Evolutionary conservation across 257 asterid species (phyloP).

Genomic region (Eucommia ulmoides): DNA sequence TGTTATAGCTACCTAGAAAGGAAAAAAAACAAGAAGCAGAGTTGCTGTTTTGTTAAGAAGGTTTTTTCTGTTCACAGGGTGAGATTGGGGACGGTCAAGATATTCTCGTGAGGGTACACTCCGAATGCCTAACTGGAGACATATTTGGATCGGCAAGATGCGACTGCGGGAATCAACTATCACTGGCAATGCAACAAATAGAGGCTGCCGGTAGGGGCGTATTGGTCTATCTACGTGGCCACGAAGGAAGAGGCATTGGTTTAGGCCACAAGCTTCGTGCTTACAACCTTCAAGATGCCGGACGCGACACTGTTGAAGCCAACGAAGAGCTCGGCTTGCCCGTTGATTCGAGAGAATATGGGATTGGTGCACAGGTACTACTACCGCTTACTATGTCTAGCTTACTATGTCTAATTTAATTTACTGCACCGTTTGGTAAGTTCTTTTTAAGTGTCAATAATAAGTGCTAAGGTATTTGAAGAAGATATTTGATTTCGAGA

Average conservation of each 20-base stretch:
- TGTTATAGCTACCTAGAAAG: no score
- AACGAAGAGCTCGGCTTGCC: constrained; percentile 95
- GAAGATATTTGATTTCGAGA: no score
- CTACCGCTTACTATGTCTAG: neutral
- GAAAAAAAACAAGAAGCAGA: no score
- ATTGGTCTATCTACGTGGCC: constrained; percentile 92
- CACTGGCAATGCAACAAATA: constrained; percentile 83
- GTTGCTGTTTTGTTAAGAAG: no score
- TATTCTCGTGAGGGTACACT: constrained; percentile 88
- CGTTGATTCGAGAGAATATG: constrained; percentile 92
- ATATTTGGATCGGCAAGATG: constrained; percentile 96
- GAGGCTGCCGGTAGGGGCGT: constrained; percentile 93
- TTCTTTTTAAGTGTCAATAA: no score
- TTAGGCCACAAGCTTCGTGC: constrained; percentile 96
- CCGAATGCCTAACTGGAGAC: constrained; percentile 96
- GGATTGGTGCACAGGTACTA: constrained; percentile 96
- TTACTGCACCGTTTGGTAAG: no score
- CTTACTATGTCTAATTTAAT: no score
- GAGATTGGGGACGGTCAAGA: constrained; percentile 84
- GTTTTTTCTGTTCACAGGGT: constrained; percentile 81
- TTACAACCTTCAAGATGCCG: constrained; percentile 85
- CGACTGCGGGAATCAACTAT: constrained; percentile 87
- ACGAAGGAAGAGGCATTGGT: constrained; percentile 96
- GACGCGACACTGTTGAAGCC: constrained; percentile 93
- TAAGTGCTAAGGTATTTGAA: no score